These are phyloP conservation scores for Chimonanthus praecox DNA, from an alignment of 164 flowering plant species.

Conservation along the genomic window DNA sequence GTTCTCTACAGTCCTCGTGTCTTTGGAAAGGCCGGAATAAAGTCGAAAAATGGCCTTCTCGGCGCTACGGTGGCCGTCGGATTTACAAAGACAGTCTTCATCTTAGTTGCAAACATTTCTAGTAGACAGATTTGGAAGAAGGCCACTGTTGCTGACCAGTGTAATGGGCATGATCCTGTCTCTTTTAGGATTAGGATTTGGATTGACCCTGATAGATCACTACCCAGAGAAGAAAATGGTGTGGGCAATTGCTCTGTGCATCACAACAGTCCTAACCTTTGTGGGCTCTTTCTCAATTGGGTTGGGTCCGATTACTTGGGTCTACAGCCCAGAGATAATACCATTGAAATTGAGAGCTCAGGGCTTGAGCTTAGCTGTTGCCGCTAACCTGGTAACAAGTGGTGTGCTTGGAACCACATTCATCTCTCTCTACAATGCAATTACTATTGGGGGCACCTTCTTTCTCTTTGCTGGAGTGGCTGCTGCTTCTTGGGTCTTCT, in stretches of 20 bases:
- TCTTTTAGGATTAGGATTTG: conserved; percentile 28
- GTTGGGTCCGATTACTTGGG: conserved; percentile 77
- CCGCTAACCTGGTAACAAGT: conserved; percentile 41
- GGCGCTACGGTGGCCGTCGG: conserved; percentile 71
- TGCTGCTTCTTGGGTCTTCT: conserved; percentile 36
- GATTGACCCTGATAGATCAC: conserved; percentile 38
- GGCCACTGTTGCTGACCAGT: conserved; percentile 56
- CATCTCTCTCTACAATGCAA: conserved; percentile 37
- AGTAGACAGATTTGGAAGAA: conserved; percentile 47
- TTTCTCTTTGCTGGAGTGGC: conserved; percentile 44
- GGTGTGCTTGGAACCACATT: conserved; percentile 55
- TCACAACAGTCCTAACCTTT: conserved; percentile 28
- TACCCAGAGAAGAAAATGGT: conserved; percentile 19
- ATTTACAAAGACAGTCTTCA: conserved; percentile 43
- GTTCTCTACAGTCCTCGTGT: conserved; percentile 65
- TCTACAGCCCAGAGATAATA: conserved; percentile 61
- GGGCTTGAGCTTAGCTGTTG: conserved; percentile 47
- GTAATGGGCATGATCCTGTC: conserved; percentile 54
- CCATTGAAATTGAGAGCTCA: conserved; percentile 58
- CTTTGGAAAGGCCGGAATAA: conserved; percentile 58
- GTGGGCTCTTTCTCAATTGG: conserved; percentile 60
- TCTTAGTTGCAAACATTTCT: conserved; percentile 51
- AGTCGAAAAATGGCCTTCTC: conserved; percentile 15
- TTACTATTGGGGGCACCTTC: conserved; percentile 50
- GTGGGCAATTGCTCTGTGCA: conserved; percentile 45